Base-by-base conservation (phyloP, 2,329 filamentous ascomycete genomes). In the Colletotrichum graminicola region DNA sequence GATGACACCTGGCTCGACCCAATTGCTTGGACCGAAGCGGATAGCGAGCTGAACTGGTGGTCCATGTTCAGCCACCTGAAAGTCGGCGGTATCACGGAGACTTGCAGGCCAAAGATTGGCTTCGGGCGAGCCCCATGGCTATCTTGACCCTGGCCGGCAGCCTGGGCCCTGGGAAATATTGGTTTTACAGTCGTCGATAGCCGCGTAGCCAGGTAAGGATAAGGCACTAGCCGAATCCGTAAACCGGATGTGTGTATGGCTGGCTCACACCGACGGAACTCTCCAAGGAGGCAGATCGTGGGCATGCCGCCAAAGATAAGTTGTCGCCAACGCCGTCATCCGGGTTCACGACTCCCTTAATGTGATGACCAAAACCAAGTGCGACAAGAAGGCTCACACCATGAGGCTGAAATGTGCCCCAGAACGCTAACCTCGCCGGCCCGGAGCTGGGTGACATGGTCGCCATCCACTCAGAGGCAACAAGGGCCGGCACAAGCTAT, bases 61-160 rank as follows among this genome's bases (percentile, higher is more conserved):
- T 14, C 32, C 10, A 32, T 23, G 39, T 61, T 56, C 55, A 39
- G 39, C 43, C 67, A 66, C 67, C 34, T 66, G 63, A 67, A 34
- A 51, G 23, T 51, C 21, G 49, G n/a, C 54, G 55, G 49, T 52
- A 29, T 41, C 41, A 43, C 56, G 39, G 63, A 32, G 39, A 39
- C 26, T 47, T 36, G 26, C 49, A 39, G 51, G 16, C 21, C 49
- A 21, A 14, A 32, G 18, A 32, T 70, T 51, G 63, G 55, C 41
- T 56, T 62, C 43, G 57, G 43, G 43, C 21, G n/a, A 45, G 59
- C 43, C 43, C 49, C 36, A 32, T 45, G 26, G 63, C 34, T 62
- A 67, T 71, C 67, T 67, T 11, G 29, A 71, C 56, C 63, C 56
- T n/a, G 49, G 56, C 36, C 39, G 29, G 49, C 36, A 54, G 29